Conservation (phyloP, 148 eudicot genomes). For the Rhododendron kiyosumense region DNA sequence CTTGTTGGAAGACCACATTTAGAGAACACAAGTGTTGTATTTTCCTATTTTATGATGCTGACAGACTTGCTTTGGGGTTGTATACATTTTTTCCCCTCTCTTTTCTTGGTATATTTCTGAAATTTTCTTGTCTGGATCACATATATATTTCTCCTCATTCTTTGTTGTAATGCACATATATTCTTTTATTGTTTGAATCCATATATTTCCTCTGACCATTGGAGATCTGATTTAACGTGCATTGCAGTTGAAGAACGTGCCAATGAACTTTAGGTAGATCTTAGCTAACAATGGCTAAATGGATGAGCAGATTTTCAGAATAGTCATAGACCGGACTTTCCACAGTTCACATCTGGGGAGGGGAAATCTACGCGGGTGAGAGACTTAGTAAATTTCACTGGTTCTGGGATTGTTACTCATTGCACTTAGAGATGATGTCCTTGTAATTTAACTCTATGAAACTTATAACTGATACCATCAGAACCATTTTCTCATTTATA, state of each 20-base stretch:
- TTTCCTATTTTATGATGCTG: not conserved
- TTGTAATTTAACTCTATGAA: not conserved
- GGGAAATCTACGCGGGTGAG: not conserved
- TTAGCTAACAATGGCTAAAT: not conserved
- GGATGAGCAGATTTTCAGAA: not conserved
- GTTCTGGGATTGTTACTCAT: not conserved
- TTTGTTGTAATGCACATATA: not conserved
- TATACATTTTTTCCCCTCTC: not conserved
- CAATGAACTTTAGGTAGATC: not conserved
- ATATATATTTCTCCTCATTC: not conserved
- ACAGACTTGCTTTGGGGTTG: constrained; percentile 2
- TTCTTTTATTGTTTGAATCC: not conserved
- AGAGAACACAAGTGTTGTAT: not conserved
- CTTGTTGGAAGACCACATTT: not conserved
- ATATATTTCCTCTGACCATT: not conserved
- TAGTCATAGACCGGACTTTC: not conserved
- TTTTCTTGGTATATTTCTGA: not conserved
- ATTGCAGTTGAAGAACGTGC: not conserved
- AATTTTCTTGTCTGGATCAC: not conserved
- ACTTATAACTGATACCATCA: not conserved
- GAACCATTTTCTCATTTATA: not conserved
- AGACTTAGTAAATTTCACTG: not conserved
- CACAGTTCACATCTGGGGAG: not conserved
- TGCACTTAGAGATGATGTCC: not conserved
- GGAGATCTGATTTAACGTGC: not conserved